Evolutionary conservation across 1,139 yeast genomes (phyloP).

Genomic region (Geotrichum europaeum): DNA sequence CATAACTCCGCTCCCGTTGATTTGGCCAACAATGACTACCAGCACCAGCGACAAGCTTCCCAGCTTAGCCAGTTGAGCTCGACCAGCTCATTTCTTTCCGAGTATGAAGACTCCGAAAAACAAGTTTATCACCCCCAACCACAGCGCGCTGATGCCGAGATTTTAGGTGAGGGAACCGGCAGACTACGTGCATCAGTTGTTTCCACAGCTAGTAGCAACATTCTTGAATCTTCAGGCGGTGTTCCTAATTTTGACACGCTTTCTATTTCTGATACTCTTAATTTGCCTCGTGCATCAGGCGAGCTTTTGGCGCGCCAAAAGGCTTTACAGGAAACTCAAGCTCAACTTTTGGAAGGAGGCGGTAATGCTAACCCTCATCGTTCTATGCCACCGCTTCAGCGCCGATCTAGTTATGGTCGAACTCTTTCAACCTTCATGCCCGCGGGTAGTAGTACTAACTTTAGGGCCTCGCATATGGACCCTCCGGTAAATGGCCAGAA

Average conservation of each 20-base stretch:
- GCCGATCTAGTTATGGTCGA: constrained; percentile 8
- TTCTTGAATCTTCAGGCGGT: constrained; percentile 16
- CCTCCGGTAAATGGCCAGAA: constrained; percentile 8
- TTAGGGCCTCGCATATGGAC: constrained; percentile 5
- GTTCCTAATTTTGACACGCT: constrained; percentile 4
- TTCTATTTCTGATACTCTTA: background rate
- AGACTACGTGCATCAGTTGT: constrained; percentile 5
- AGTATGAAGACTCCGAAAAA: background rate
- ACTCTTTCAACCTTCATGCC: constrained; percentile 5
- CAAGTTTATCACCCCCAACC: constrained; percentile 11
- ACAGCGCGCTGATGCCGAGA: background rate
- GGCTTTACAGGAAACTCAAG: background rate
- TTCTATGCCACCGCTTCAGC: constrained; percentile 8
- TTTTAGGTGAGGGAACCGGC: background rate
- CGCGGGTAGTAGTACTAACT: background rate
- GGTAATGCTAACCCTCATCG: background rate
- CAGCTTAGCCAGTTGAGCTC: background rate
- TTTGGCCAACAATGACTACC: background rate
- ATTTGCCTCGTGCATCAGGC: too few species aligned
- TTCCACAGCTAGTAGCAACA: constrained; percentile 12
- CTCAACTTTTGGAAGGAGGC: background rate
- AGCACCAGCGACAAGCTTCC: constrained; percentile 1
- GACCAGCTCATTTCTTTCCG: constrained; percentile 1
- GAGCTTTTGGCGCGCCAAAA: background rate
- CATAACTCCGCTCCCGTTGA: background rate